Evolutionary conservation across 2,329 filamentous ascomycete species (phyloP).

Genomic region (Calonectria multiphialidica): DNA sequence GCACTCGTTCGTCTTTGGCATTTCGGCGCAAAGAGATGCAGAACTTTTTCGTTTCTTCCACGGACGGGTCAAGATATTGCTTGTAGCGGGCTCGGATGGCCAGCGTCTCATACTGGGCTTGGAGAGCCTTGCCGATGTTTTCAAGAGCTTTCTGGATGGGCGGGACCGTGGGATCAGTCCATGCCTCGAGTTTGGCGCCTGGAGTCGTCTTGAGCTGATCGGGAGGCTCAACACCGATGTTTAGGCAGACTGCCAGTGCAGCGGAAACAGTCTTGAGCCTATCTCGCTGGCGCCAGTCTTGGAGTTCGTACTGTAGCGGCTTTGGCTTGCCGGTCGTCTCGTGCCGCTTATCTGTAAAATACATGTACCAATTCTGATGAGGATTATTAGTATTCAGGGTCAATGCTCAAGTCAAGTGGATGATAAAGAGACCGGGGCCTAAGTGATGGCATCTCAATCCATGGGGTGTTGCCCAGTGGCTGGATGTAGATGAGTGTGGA

Average conservation of each 20-base stretch:
- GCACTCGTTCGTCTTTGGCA: conserved; percentile 93
- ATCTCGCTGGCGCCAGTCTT: conserved; percentile 98
- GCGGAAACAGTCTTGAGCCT: conserved; percentile 96
- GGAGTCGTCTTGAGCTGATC: conserved; percentile 97
- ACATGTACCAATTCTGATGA: conserved; percentile 96
- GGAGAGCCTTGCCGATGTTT: conserved; percentile 95
- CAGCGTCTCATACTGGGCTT: conserved; percentile 95
- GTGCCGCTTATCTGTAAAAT: conserved; percentile 97
- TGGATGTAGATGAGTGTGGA: conserved; percentile 26
- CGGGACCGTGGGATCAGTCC: conserved; percentile 90
- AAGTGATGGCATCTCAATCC: conserved; percentile 1
- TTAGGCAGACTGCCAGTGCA: conserved; percentile 92
- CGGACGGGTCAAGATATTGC: conserved; percentile 94
- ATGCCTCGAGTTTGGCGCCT: conserved; percentile 93
- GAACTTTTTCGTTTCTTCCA: conserved; percentile 98
- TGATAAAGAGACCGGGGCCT: neutral
- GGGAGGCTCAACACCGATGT: conserved; percentile 96
- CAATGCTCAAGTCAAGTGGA: neutral
- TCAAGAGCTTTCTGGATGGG: conserved; percentile 89
- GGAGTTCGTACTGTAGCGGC: conserved; percentile 72
- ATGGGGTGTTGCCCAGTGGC: conserved; percentile 49
- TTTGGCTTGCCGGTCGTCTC: conserved; percentile 93
- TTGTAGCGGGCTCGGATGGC: conserved; percentile 98
- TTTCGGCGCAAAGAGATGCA: conserved; percentile 90
- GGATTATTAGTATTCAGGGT: conserved; percentile 25